phyloP scores from a whole-genome alignment of 345 rosid species.

The Moringa oleifera region DNA sequence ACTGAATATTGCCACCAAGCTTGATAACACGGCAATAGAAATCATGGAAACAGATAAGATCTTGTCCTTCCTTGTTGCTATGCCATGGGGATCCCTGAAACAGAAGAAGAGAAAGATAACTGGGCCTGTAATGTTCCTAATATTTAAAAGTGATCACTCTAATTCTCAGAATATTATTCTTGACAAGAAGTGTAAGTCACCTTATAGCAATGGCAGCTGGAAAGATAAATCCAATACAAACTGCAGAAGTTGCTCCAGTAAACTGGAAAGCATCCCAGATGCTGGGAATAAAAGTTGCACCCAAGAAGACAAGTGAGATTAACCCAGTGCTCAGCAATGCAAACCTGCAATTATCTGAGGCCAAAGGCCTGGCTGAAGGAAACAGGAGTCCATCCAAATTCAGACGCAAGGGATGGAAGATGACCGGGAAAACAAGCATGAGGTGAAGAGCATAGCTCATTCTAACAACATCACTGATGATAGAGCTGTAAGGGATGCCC shows the following conservation, averaged over 20 bases:
- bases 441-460: conserved; percentile 70
- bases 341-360: conserved; percentile 46
- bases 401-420: conserved; percentile 62
- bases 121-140: no score
- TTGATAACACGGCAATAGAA: conserved; percentile 58
- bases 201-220: conserved; percentile 62
- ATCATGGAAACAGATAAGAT: conserved; percentile 53
- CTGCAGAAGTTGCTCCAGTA: conserved; percentile 79
- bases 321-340: conserved; percentile 43
- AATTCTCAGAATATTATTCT: no score
- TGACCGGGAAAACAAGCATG: conserved; percentile 75
- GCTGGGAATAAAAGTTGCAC: conserved; percentile 74
- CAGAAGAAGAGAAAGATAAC: not conserved
- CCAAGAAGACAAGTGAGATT: conserved; percentile 44
- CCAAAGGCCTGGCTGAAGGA: conserved; percentile 49
- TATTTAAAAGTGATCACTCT: no score
- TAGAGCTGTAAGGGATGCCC: conserved; percentile 57
- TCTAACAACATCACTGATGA: conserved; percentile 64
- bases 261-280: conserved; percentile 90
- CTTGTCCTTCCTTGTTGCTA: conserved; percentile 65
- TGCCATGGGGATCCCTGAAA: conserved; percentile 53
- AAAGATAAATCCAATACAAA: conserved; percentile 74
- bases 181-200: conserved; percentile 21
- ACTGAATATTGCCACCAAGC: conserved; percentile 53
- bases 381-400: conserved; percentile 71